Percentiles rank a stretch among this genome's conserved stretches.
Evolutionary conservation across 2,329 filamentous ascomycete species (phyloP).

Genomic region (Aspergillus novofumigatus): DNA sequence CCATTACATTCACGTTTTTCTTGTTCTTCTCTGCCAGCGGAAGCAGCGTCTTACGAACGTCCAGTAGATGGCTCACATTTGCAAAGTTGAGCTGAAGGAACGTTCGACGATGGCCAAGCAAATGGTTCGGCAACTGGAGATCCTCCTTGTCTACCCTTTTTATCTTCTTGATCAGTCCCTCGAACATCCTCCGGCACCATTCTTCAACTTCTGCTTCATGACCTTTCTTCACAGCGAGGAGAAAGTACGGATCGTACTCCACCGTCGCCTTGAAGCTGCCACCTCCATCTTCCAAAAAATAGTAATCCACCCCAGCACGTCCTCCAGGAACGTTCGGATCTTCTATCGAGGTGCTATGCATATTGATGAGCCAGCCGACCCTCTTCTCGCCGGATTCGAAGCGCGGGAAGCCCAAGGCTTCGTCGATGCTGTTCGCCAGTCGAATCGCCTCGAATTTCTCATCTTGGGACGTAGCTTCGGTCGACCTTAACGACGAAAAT

Average conservation of each 20-base stretch:
- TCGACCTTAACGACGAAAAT: constrained; percentile 65
- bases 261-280: constrained; percentile 93
- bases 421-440: constrained; percentile 85
- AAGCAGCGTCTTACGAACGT: constrained; percentile 77
- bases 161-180: constrained; percentile 75
- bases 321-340: constrained; percentile 81
- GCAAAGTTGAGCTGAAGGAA: constrained; percentile 83
- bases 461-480: constrained; percentile 84
- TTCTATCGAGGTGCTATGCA: constrained; percentile 82
- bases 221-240: constrained; percentile 83
- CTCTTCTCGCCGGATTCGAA: constrained; percentile 85
- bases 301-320: constrained; percentile 88
- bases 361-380: constrained; percentile 91
- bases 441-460: constrained; percentile 85
- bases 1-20: constrained; percentile 94
- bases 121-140: constrained; percentile 88
- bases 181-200: constrained; percentile 76
- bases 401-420: constrained; percentile 86
- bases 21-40: constrained; percentile 95
- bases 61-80: constrained; percentile 81
- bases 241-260: constrained; percentile 94
- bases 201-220: constrained; percentile 93
- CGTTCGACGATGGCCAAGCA: constrained; percentile 82
- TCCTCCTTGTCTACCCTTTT: constrained; percentile 86
- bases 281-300: constrained; percentile 88